Base-by-base conservation (phyloP, 23 red algal genomes). In the Gracilaria domingensis region DNA sequence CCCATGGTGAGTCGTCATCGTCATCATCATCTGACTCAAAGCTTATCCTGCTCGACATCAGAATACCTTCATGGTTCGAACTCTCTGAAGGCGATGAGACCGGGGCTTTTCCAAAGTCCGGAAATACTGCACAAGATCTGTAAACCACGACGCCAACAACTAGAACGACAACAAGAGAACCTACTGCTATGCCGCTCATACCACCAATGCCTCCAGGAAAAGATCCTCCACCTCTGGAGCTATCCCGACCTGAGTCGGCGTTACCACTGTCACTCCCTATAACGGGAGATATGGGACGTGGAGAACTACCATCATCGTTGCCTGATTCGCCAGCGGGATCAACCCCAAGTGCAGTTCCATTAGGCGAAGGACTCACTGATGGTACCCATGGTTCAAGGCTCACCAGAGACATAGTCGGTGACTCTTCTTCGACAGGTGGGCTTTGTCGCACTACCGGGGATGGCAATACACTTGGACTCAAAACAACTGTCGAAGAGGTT, bases 121-220 rank as follows among this genome's bases (percentile, higher is more conserved):
- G 85, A 60, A 89, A 38, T 49, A 89, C 53, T 16, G 85, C 85
- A 79, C 85, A 89, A 11, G 85, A 65, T 50, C 75, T 89, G 28
- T 89, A 89, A 26, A 89, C 71, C 44, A 89, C 74, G 26, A 66
- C 67, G 4, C 85, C 85, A 12, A 89, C 74, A 45, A 79, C 67
- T 4, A 77, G n/a, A 25, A 89, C 71, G 33, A 67, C 71, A 40
- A 48, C 28, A 61, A 89, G 55, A 7, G 85, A 75, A 1, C n/a
- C 85, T 37, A 89, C 61, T 14, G 85, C 85, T 33, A 89, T 79
- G 4, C 70, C 85, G 62, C 85, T 89, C 53, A 89, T 77, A n/a
- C 85, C 85, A 36, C 69, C 85, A 28, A 80, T 65, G 21, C 85
- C 85, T 28, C 85, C 85, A 14, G 85, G 85, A 36, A 89, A 70